Evolutionary conservation across 106 monocot genomes (phyloP).

Genomic region (Xerophyta viscosa): DNA sequence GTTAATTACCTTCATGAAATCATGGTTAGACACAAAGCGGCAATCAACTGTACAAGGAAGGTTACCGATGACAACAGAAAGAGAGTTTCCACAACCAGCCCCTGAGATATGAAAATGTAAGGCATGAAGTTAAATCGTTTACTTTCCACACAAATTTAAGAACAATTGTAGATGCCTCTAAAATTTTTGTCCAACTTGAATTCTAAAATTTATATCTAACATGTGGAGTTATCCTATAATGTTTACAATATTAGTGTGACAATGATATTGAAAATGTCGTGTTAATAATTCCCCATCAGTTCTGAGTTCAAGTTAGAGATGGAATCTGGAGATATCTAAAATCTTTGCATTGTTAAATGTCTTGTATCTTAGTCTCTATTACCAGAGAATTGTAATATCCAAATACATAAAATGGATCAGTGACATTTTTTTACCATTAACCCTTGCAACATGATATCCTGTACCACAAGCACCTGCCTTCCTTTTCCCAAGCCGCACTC

Average conservation of each 20-base stretch:
- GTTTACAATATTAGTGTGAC: no score
- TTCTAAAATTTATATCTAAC: no score
- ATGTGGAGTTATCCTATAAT: no score
- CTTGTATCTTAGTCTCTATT: no score
- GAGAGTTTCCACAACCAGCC: constrained; percentile 12
- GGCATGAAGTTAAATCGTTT: neutral
- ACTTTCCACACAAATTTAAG: neutral
- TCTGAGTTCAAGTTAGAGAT: no score
- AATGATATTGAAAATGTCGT: no score
- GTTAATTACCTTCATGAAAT: constrained; percentile 52
- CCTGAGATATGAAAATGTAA: constrained; percentile 18
- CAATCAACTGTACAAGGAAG: constrained; percentile 27
- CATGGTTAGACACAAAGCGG: constrained; percentile 53
- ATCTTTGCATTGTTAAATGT: no score
- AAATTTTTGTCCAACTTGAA: no score
- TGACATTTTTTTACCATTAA: constrained; percentile 43
- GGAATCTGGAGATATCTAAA: no score
- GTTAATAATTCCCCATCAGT: no score
- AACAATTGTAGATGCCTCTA: no score
- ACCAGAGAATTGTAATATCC: neutral
- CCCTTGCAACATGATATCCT: constrained; percentile 55
- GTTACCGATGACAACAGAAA: constrained; percentile 43
- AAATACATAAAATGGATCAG: neutral
- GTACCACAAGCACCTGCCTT: constrained; percentile 25
- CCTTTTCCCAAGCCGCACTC: constrained; percentile 44